Base-by-base conservation (phyloP, 2,329 filamentous ascomycete species). In the Fusarium nisikadoi region DNA sequence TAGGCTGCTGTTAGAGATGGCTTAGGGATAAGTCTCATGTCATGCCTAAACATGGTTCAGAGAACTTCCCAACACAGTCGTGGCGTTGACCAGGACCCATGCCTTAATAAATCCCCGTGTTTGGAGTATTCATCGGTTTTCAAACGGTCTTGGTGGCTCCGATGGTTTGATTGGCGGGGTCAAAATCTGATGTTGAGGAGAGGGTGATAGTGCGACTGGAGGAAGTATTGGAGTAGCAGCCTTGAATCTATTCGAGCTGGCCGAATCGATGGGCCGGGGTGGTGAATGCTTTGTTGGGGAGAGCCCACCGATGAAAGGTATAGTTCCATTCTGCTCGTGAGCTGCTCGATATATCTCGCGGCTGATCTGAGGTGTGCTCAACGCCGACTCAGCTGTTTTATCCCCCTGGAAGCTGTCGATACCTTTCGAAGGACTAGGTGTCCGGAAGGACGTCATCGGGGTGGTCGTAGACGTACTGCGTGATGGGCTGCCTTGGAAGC, bases 161-260 rank as follows among this genome's bases (percentile, higher is more conserved):
- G 75, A 73, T 39, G 76, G 84, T 83, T 81, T 92, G 90, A 72
- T 89, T 83, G 4, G 90, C 29, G 90, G 89, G 20, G 87, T 89
- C 55, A 90, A 78, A 63, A 90, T 89, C 71, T 88, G 86, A 62
- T 86, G 83, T 19, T 84, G 85, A 5, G 87, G 86, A 45, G 86
- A 88, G 1, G 90, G 90, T 14, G 88, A 87, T 52, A 92, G 78
- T 43, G 88, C 85, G 5, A 86, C 79, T 1, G 90, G 90, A 9
- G 90, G 90, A 6, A 92, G 80, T 29, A 91, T 84, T 50, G 76
- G 75, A 1, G 86, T 82, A 19, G 83, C 78, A 23, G 80, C 73
- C 9, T 77, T 79, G 57, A 77, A 78, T n/a, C 71, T 77, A 60
- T 72, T 65, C 66, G 78, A 69, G 54, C 72, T 76, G 39, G 66